Evolutionary conservation across 495 filamentous ascomycete genomes (phyloP).

Genomic region (Penicillium parvum): DNA sequence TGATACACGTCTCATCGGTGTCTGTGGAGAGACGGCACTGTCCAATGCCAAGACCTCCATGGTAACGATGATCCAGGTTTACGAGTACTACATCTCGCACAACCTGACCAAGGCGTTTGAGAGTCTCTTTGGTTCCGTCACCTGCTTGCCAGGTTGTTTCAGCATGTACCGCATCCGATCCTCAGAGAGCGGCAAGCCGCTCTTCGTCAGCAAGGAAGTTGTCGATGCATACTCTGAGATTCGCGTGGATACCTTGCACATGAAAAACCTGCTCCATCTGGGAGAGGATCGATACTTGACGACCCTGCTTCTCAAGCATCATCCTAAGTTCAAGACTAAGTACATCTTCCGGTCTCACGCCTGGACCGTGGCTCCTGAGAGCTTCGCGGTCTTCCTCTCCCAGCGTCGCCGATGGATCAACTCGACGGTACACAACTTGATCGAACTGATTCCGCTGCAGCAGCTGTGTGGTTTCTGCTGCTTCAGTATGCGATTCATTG

Average conservation of each 20-base stretch:
- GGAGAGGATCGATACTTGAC: slow-evolving; percentile 92
- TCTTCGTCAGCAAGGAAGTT: slow-evolving; percentile 91
- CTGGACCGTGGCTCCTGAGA: slow-evolving; percentile 93
- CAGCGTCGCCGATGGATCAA: slow-evolving; percentile 99
- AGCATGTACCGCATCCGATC: slow-evolving; percentile 97
- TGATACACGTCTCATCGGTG: slow-evolving; percentile 85
- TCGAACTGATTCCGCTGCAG: slow-evolving; percentile 87
- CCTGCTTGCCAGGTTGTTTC: slow-evolving; percentile 96
- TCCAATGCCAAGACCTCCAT: slow-evolving; percentile 90
- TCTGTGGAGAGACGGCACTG: slow-evolving; percentile 91
- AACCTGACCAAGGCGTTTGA: slow-evolving; percentile 98
- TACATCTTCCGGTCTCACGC: slow-evolving; percentile 89
- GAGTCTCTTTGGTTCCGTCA: slow-evolving; percentile 93
- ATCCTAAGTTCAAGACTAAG: slow-evolving; percentile 95
- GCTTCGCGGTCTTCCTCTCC: slow-evolving; percentile 89
- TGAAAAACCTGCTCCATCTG: slow-evolving; percentile 96
- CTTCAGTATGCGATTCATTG: slow-evolving; percentile 98
- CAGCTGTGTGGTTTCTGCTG: slow-evolving; percentile 99
- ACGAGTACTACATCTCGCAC: slow-evolving; percentile 99
- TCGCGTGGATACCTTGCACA: slow-evolving; percentile 95
- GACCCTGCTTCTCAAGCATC: slow-evolving; percentile 87
- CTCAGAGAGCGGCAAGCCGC: slow-evolving; percentile 86
- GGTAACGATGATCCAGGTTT: slow-evolving; percentile 98
- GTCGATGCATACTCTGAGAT: slow-evolving; percentile 83
- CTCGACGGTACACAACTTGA: slow-evolving; percentile 96